A percentile compares a stretch with the other conserved stretches of the same genome.
phyloP scores from a whole-genome alignment of 352 stramenopile species.

The Globisporangium nagaii region DNA sequence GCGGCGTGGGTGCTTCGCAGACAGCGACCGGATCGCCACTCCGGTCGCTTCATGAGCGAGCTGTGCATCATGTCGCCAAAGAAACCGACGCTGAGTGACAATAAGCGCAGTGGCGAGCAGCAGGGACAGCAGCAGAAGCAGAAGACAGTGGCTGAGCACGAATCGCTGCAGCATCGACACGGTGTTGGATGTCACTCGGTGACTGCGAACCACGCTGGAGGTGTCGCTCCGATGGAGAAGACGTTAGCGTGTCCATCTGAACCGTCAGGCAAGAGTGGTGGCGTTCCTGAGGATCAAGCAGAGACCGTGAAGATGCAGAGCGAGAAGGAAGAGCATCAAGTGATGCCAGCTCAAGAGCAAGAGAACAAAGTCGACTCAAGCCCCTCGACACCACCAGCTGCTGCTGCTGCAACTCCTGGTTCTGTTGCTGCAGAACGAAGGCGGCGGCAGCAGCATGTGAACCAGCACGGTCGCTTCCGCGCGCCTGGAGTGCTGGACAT shows the following conservation, averaged over 20 bases:
- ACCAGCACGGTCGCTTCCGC: not conserved
- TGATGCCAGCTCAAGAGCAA: not conserved
- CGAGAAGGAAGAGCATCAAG: not conserved
- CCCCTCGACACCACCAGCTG: too few relatives aligned
- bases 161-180: too few relatives aligned
- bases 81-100: not conserved
- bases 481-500: slow-evolving; percentile 4
- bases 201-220: too few relatives aligned
- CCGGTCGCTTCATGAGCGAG: not conserved
- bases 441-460: not conserved
- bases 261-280: too few relatives aligned
- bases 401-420: too few relatives aligned
- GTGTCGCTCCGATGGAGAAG: not conserved
- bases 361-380: not conserved
- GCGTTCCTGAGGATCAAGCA: not conserved
- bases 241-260: too few relatives aligned
- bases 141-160: not conserved
- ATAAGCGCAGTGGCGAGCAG: not conserved
- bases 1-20: slow-evolving; percentile 3
- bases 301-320: not conserved
- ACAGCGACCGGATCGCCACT: not conserved
- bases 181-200: too few relatives aligned
- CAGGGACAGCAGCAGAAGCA: not conserved
- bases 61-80: not conserved
- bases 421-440: not conserved